A percentile compares a stretch with the other conserved stretches of the same genome.
phyloP scores from a whole-genome alignment of 2,329 filamentous ascomycete genomes.

The Colletotrichum neosansevieriae region DNA sequence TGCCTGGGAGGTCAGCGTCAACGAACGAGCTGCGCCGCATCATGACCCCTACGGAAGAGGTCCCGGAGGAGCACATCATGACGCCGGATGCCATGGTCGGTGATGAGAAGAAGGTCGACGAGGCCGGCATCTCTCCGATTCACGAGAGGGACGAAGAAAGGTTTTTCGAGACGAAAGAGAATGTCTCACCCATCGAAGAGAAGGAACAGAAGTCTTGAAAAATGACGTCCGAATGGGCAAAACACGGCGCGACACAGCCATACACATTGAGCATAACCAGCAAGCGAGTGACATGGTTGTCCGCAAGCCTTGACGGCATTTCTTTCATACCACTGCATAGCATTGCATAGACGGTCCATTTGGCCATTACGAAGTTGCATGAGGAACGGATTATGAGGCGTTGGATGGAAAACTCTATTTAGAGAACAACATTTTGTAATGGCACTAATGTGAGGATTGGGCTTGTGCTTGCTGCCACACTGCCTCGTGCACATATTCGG shows the following conservation, averaged over 20 bases:
- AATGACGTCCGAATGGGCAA: background rate
- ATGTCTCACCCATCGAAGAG: constrained; percentile 24
- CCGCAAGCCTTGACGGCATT: background rate
- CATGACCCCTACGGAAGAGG: constrained; percentile 44
- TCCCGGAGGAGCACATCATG: constrained; percentile 39
- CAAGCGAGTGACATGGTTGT: background rate
- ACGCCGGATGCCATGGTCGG: constrained; percentile 18
- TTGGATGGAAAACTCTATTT: constrained; percentile 12
- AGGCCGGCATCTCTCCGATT: constrained; percentile 30
- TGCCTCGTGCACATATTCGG: constrained; percentile 4
- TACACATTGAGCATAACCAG: background rate
- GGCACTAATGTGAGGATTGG: constrained; percentile 14
- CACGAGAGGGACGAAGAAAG: constrained; percentile 35
- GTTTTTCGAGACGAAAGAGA: constrained; percentile 5
- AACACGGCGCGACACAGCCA: background rate
- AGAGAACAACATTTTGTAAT: constrained; percentile 8
- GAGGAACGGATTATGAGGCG: constrained; percentile 39
- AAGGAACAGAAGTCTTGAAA: constrained; percentile 21
- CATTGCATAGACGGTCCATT: constrained; percentile 28
- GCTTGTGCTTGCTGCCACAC: background rate
- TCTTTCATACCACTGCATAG: constrained; percentile 21
- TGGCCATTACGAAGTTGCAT: constrained; percentile 35
- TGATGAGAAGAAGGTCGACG: constrained; percentile 22
- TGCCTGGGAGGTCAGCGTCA: constrained; percentile 17
- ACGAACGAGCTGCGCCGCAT: constrained; percentile 38